Base-by-base conservation (phyloP, 2,329 filamentous ascomycete species). In the Fusarium haematococcum region DNA sequence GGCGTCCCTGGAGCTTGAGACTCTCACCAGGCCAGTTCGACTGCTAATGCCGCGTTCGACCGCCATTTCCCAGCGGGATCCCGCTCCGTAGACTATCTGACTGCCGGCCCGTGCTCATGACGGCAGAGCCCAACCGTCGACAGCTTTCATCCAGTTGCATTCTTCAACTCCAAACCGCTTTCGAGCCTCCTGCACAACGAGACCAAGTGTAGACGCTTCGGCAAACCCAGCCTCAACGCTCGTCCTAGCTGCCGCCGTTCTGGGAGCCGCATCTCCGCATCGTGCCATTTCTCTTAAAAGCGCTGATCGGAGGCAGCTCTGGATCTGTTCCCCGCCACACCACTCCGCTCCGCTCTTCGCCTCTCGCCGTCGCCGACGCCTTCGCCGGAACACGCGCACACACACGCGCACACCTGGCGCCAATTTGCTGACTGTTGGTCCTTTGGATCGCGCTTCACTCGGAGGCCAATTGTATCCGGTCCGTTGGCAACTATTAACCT, bases 301-400 rank as follows among this genome's bases (percentile, higher is more conserved):
- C 48, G 66, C 35, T 62, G 62, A 68, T 72, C 64, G 56, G 61
- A 69, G 63, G 63, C 60, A 67, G 57, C 64, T 71, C 60, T 75
- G 45, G 66, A 63, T 63, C 61, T 67, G 37, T 69, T 64, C 69
- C 57, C 62, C 72, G 65, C 72, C 62, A 60, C 57, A 39, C 52
- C 27, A 63, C 59, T 75, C 56, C 59, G 65, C 65, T 75, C 69
- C 48, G 54, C 39, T 73, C 45, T 54, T 59, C 69, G 72, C 66
- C 54, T 59, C 50, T 77, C 75, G 72, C 74, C 65, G 65, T 72
- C 63, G 66, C 75, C 69, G 67, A 69, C 69, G 68, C 72, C 63
- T 58, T 69, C 68, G 67, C 75, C 70, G 72, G 71, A 74, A 63
- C 48, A 75, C 67, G 48, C 64, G 62, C 54, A 57, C 33, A 52